Evolutionary conservation across 208 protist genomes (phyloP).

Genomic region (Leishmania major): DNA sequence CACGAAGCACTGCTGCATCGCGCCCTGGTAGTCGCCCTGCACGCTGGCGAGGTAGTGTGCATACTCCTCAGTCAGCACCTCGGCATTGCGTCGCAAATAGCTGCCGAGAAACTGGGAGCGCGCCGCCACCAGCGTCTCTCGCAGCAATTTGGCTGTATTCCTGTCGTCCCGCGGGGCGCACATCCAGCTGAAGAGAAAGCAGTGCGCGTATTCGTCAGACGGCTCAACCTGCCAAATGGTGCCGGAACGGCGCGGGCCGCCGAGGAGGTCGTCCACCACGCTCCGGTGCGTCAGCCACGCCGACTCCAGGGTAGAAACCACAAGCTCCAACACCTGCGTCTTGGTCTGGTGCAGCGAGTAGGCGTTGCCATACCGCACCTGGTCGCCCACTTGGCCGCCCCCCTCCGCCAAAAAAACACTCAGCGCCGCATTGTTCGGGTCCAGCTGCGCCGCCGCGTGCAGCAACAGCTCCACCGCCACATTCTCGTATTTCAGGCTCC

Average conservation of each 20-base stretch:
- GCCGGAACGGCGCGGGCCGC: constrained; percentile 70
- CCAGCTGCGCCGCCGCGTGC: constrained; percentile 81
- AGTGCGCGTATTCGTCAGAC: constrained; percentile 84
- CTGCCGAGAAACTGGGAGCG: constrained; percentile 74
- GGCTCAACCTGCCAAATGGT: constrained; percentile 89
- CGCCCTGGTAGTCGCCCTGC: constrained; percentile 61
- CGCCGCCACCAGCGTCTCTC: constrained; percentile 61
- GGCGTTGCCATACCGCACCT: constrained; percentile 19
- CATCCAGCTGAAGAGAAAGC: constrained; percentile 88
- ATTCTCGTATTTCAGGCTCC: constrained; percentile 67
- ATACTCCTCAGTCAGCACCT: constrained; percentile 71
- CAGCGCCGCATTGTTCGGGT: constrained; percentile 64
- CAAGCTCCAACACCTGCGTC: constrained; percentile 52
- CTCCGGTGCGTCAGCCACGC: constrained; percentile 82
- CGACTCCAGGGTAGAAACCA: constrained; percentile 57
- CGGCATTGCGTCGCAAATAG: constrained; percentile 70
- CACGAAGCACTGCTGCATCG: constrained; percentile 74
- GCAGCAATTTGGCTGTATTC: constrained; percentile 52
- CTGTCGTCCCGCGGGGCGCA: constrained; percentile 65
- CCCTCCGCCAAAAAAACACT: constrained; percentile 57
- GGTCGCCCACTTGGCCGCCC: constrained; percentile 7
- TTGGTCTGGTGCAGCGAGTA: constrained; percentile 69
- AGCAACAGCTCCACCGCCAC: constrained; percentile 80
- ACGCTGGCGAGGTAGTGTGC: constrained; percentile 72
- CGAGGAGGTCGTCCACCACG: constrained; percentile 81